Conservation (phyloP, 768 basidiomycete genomes). For the Boletus barrowsii region DNA sequence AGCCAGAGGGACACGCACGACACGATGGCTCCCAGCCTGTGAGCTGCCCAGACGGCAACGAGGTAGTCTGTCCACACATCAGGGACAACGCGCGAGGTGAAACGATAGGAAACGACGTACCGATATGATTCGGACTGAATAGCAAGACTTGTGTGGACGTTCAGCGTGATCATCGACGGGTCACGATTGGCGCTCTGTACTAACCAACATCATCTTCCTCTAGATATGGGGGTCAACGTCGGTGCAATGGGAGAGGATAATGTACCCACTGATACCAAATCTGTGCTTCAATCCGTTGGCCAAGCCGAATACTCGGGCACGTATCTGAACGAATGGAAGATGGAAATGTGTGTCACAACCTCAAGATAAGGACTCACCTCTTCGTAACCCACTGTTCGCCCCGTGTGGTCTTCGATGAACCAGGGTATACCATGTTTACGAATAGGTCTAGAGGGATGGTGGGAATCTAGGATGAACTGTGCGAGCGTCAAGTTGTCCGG, state of each 20-base stretch:
- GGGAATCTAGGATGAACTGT: slow-evolving; percentile 37
- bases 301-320: slow-evolving; percentile 34
- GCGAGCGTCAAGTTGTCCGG: slow-evolving; percentile 38
- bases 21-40: slow-evolving; percentile 54
- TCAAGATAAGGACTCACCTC: slow-evolving; percentile 29
- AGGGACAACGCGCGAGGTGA: not conserved
- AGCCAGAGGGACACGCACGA: slow-evolving; percentile 40
- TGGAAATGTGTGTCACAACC: not conserved
- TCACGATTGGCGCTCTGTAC: slow-evolving; percentile 2
- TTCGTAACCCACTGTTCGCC: slow-evolving; percentile 32
- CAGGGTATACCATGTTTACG: slow-evolving; percentile 31
- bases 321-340: slow-evolving; percentile 27
- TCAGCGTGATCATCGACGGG: slow-evolving; percentile 1
- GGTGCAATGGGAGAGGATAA: not conserved
- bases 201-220: slow-evolving; percentile 40
- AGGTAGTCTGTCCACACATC: slow-evolving; percentile 43
- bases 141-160: slow-evolving; percentile 46
- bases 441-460: slow-evolving; percentile 31
- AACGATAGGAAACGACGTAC: slow-evolving; percentile 30
- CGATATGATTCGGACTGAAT: slow-evolving; percentile 67
- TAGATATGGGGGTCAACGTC: slow-evolving; percentile 11
- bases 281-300: slow-evolving; percentile 36
- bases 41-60: slow-evolving; percentile 53
- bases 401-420: slow-evolving; percentile 42
- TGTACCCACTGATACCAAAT: slow-evolving; percentile 34